Evolutionary conservation across 495 filamentous ascomycete genomes (phyloP).

Genomic region (Podospora fimiseda): DNA sequence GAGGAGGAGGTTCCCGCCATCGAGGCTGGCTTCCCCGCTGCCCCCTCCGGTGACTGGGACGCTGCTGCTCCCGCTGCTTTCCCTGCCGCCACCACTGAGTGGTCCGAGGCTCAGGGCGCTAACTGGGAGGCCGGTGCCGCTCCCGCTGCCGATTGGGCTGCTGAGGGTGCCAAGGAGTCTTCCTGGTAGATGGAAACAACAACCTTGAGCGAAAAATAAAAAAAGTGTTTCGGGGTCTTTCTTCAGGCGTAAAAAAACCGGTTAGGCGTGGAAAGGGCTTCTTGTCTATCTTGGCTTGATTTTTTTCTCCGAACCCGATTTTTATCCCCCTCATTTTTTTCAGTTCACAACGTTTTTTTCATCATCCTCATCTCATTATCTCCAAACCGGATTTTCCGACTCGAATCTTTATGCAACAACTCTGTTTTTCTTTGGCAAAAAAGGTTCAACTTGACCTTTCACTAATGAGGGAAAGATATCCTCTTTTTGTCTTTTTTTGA

Average conservation of each 20-base stretch:
- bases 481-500: conserved; percentile 42
- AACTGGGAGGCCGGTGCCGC: conserved; percentile 63
- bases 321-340: conserved; percentile 10
- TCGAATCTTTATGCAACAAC: conserved; percentile 14
- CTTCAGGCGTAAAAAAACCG: conserved; percentile 24
- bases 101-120: conserved; percentile 49
- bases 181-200: conserved; percentile 51
- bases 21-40: conserved; percentile 61
- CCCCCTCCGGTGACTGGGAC: conserved; percentile 61
- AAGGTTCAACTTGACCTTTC: conserved; percentile 56
- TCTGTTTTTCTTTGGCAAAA: conserved; percentile 21
- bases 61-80: conserved; percentile 55
- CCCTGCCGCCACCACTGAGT: conserved; percentile 49
- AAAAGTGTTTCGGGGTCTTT: conserved; percentile 20
- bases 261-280: conserved; percentile 14
- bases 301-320: conserved; percentile 14
- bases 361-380: background rate
- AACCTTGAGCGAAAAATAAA: conserved; percentile 11
- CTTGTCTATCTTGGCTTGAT: conserved; percentile 16
- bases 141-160: conserved; percentile 57
- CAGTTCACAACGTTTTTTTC: conserved; percentile 1
- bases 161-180: conserved; percentile 51
- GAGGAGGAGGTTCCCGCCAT: conserved; percentile 82
- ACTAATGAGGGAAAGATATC: conserved; percentile 98
- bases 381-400: conserved; percentile 8